Evolutionary conservation across 1,139 yeast species (phyloP), one percentile per base, ranked within the genome.

Genomic region (Blastobotrys malaysiensis): DNA sequence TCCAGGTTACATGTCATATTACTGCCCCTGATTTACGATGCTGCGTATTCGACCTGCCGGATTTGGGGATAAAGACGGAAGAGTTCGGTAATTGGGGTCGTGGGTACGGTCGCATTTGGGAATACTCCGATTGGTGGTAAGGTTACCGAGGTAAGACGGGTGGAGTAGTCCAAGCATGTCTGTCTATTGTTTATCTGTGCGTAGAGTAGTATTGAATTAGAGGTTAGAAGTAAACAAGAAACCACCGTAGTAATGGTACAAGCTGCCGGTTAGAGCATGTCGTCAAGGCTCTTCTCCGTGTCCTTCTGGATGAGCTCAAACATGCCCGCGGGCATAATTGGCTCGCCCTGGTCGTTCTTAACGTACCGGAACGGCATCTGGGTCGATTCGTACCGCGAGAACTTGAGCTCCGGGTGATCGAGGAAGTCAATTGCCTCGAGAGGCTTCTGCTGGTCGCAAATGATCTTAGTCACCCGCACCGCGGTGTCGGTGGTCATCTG

Each of bases 401-500:
- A 91, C 67, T 89, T 81, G 61, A 93, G 86, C 71, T 91, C 98
- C 1, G 99, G 99, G 67, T 88, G 90, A 69, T 93, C 98, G 58
- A 91, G 82, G 68, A 88, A 91, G 55, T 81, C 79, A 57, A 93
- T 88, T 50, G 86, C 80, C 56, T 86, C 86, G 62, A 93, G 86
- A 21, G 67, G 64, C 19, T 64, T 73, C 55, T 78, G 73, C 51
- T 79, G 77, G 57, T 84, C 82, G 14, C 88, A 76, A 27, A 93
- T 91, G 51, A 79, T 69, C 65, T 88, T 90, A 0, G 97, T 88
- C 26, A 95, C 88, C 71, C 99, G 80, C 43, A 93, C 86, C 0
- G 98, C 98, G 2, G 98, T 91, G 66, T 93, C 99, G 0, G 99
- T 93, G 22, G 98, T 89, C 98, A 93, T 91, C 68, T 93, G 99